phyloP scores from a whole-genome alignment of 257 asterid genomes.

The Verbena officinalis region DNA sequence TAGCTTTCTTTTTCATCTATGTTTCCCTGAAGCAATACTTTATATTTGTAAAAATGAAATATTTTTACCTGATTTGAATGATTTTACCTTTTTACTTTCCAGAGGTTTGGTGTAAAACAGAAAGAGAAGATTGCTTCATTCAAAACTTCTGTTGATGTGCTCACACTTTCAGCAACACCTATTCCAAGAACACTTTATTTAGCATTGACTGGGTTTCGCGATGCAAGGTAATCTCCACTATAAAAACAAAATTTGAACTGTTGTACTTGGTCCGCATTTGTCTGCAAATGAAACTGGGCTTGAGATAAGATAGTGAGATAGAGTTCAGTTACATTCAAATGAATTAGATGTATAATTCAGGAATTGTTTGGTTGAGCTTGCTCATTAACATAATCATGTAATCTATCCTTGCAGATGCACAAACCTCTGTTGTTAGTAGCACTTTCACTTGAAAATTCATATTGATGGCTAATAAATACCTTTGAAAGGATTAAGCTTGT shows the following conservation, averaged over 20 bases:
- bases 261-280: slow-evolving; percentile 16
- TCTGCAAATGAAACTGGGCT: background rate
- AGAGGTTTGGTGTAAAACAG: slow-evolving; percentile 98
- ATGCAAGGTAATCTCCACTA: slow-evolving; percentile 75
- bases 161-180: slow-evolving; percentile 98
- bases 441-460: slow-evolving; percentile 22
- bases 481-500: slow-evolving; percentile 19
- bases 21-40: slow-evolving; percentile 19
- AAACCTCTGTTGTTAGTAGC: slow-evolving; percentile 9
- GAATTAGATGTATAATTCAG: slow-evolving; percentile 1
- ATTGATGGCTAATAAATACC: slow-evolving; percentile 23
- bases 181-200: slow-evolving; percentile 95
- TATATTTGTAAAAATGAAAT: slow-evolving; percentile 9
- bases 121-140: slow-evolving; percentile 97
- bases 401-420: slow-evolving; percentile 13
- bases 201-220: slow-evolving; percentile 98
- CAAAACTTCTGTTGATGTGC: slow-evolving; percentile 95
- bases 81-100: slow-evolving; percentile 39
- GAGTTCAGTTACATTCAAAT: background rate
- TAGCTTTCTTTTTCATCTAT: slow-evolving; percentile 4
- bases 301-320: slow-evolving; percentile 10
- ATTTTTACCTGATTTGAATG: slow-evolving; percentile 14
- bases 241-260: slow-evolving; percentile 7
- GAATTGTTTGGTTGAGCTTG: slow-evolving; percentile 18
- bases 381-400: slow-evolving; percentile 21